Base-by-base conservation (phyloP, 129 eudicot genomes). In the Tagetes erecta region DNA sequence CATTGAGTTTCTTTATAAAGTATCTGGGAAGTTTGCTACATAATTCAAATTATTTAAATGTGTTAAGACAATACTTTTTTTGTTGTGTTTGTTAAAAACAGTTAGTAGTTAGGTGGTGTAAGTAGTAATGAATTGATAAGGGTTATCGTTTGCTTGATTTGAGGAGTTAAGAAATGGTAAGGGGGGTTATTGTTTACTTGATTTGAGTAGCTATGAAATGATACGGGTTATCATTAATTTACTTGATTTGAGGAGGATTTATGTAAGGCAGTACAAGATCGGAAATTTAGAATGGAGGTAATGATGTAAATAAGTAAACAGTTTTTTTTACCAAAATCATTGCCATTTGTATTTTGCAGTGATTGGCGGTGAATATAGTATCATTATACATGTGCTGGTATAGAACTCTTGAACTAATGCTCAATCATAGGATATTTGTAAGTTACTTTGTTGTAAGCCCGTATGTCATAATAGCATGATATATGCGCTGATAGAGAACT, bases 351-450 rank as follows among this genome's bases (percentile, higher is more conserved):
- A 37, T 64, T 12, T 39, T 75, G 72, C 41, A 39, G 39, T 74
- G 59, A 3, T 34, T 13, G 14, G 35, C 46, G 8, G 60, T 35
- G 59, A 33, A 59, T 44, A 11, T n/a, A 36, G 70, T 47, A 58
- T 33, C 49, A n/a, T 6, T 53, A 14, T 41, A 74, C 38, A n/a
- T 58, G 7, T 64, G 69, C 45, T 69, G 31, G 3, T 50, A 31
- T 34, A 52, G 35, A 41, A 75, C 46, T 51, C 55, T 76, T 27
- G 35, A 53, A 66, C 36, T 31, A 67, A 50, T 45, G 40, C 77
- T 52, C 36, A 31, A 51, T 53, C 41, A 50, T 75, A 75, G 79
- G 65, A 50, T 75, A 75, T 30, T 1, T 75, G 65, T 65, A 64
- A 30, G 42, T 59, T 50, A 44, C 63, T 64, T 52, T 38, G 34